Base-by-base conservation (phyloP, 805 yeast species). In the Metschnikowia anglica region DNA sequence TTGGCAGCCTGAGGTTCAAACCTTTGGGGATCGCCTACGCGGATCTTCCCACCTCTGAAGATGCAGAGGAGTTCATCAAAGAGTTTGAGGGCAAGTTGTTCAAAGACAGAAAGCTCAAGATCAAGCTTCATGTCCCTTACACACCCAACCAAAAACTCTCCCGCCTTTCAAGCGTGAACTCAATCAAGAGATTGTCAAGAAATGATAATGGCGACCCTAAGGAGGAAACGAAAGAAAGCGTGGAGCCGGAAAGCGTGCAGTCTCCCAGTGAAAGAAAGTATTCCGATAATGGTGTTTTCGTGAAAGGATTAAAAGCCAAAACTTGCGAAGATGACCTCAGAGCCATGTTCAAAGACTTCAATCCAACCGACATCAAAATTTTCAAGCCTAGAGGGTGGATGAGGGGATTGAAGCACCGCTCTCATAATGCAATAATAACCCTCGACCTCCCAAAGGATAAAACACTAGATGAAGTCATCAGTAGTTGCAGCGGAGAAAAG, bases 11-110 rank as follows among this genome's bases (percentile, higher is more conserved):
- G 29, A 66, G 64, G 37, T 72, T 68, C 35, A 69, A 62, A 48
- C 77, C 81, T 2, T 61, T 79, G 49, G 91, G 93, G 3, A 74
- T 79, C 36, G 74, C 66, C 0, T 68, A 66, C 41, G 72, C 65
- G n/a, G 70, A 62, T 39, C 64, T 68, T 44, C 57, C 50, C n/a
- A 48, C 51, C 18, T 33, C 38, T 1, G 65, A 61, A 19, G 61
- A 59, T n/a, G 69, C 66, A 5, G 53, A 56, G 13, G 48, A 48
- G 26, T 69, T 59, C 12, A 54, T 61, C 21, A 49, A 53, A 12
- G 50, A 54, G 15, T 54, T 64, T 30, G 55, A 66, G 28, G 60
- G 67, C 4, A 44, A 40, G 10, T 33, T 17, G 6, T 57, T 66
- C 39, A 63, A 69, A 43, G 68, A 67, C 17, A 65, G 80, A 34